Evolutionary conservation across 2,329 filamentous ascomycete genomes (phyloP).

Genomic region (Fonsecaea erecta): DNA sequence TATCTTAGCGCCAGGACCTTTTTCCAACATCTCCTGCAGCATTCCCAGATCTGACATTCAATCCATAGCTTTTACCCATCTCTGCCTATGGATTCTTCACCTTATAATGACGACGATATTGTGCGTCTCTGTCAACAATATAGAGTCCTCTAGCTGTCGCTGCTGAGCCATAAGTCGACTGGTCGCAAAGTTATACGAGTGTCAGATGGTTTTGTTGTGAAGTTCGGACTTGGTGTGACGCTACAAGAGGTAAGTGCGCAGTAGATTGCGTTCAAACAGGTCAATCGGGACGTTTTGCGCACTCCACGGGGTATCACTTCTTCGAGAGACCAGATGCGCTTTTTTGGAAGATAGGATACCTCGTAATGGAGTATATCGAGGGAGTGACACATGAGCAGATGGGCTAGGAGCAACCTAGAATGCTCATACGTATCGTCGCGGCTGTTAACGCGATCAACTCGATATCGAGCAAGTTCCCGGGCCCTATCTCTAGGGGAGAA

Average conservation of each 20-base stretch:
- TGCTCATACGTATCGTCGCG: background rate
- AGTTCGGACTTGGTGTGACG: conserved; percentile 23
- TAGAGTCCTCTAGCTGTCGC: too few species aligned
- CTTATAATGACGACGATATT: too few species aligned
- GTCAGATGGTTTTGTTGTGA: conserved; percentile 15
- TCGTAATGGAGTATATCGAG: conserved; percentile 21
- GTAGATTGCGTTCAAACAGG: conserved; percentile 8
- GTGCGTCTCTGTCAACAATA: too few species aligned
- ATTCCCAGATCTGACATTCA: too few species aligned
- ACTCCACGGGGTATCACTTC: conserved; percentile 10
- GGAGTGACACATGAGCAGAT: conserved; percentile 2
- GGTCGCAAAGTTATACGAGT: conserved; percentile 15
- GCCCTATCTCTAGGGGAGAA: background rate
- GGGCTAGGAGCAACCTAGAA: conserved; percentile 1
- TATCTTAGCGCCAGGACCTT: too few species aligned
- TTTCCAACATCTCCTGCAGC: too few species aligned
- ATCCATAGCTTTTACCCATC: too few species aligned
- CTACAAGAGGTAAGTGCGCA: conserved; percentile 22
- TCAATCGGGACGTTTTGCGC: conserved; percentile 9
- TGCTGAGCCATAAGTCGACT: conserved; percentile 4
- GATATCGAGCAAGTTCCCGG: too few species aligned
- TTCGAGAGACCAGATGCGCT: conserved; percentile 9
- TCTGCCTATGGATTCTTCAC: too few species aligned
- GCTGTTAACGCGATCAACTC: conserved; percentile 9
- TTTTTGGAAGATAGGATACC: conserved; percentile 3